Conservation (phyloP, 495 filamentous ascomycete genomes). For the Aspergillus bridgeri region DNA sequence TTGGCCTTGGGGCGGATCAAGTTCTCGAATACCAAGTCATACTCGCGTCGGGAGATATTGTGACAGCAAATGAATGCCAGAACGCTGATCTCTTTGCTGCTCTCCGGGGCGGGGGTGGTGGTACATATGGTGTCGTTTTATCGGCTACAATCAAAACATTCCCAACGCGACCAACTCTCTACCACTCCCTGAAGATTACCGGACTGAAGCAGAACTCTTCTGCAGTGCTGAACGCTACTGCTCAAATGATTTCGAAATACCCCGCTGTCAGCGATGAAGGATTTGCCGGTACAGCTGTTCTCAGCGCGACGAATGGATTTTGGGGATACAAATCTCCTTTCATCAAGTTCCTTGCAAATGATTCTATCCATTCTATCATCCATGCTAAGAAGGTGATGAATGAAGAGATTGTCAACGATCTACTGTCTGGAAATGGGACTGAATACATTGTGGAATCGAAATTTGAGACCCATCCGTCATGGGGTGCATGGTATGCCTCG, state of each 20-base stretch:
- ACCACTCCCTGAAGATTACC: not conserved
- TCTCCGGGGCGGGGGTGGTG: slow-evolving; percentile 53
- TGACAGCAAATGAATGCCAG: slow-evolving; percentile 40
- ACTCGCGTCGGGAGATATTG: slow-evolving; percentile 44
- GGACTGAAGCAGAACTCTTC: not conserved
- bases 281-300: no score
- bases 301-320: no score
- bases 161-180: slow-evolving; percentile 10
- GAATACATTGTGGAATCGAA: no score
- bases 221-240: not conserved
- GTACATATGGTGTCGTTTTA: slow-evolving; percentile 46
- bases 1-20: slow-evolving; percentile 30
- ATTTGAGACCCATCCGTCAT: no score
- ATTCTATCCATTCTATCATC: no score
- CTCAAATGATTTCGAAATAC: not conserved
- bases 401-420: no score
- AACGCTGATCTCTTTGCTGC: slow-evolving; percentile 57
- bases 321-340: no score
- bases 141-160: slow-evolving; percentile 37
- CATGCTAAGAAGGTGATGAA: no score
- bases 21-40: slow-evolving; percentile 38
- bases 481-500: no score
- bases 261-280: no score
- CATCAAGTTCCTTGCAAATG: no score
- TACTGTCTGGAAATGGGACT: no score